phyloP scores from a whole-genome alignment of 139 green algal species.

The Tetradesmus lagerheimii region DNA sequence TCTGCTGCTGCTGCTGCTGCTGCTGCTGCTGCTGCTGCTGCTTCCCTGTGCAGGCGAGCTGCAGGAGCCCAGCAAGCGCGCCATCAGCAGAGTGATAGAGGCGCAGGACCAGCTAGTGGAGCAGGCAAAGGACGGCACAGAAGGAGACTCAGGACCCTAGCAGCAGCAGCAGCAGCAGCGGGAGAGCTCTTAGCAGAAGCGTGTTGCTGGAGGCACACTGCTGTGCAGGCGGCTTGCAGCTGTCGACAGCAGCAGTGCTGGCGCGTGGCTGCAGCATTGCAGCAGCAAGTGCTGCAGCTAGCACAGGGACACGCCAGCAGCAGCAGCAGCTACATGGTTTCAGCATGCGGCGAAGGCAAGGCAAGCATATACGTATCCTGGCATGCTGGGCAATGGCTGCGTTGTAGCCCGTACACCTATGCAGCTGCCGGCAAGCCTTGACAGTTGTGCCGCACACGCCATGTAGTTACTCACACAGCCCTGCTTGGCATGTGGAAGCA shows the following conservation, averaged over 20 bases:
- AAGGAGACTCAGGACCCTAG: slow-evolving; percentile 27
- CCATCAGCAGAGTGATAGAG: slow-evolving; percentile 70
- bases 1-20: slow-evolving; percentile 10
- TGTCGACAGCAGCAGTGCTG: background rate
- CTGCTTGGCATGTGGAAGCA: too few species aligned
- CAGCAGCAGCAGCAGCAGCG: background rate
- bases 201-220: background rate
- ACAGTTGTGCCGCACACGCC: too few species aligned
- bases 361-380: too few species aligned
- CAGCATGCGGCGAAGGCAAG: too few species aligned
- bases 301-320: too few species aligned
- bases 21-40: slow-evolving; percentile 11
- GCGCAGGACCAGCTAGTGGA: slow-evolving; percentile 90
- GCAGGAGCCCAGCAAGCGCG: slow-evolving; percentile 95
- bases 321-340: too few species aligned
- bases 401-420: too few species aligned
- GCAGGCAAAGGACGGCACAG: slow-evolving; percentile 60
- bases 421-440: too few species aligned
- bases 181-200: background rate
- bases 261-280: too few species aligned
- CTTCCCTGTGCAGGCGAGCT: slow-evolving; percentile 86
- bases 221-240: background rate
- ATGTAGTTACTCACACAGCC: too few species aligned
- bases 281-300: too few species aligned
- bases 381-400: too few species aligned